Percentiles rank a stretch among this genome's conserved stretches.
phyloP scores from a whole-genome alignment of 2,329 filamentous ascomycete species.

The Pseudofabraea citricarpa region DNA sequence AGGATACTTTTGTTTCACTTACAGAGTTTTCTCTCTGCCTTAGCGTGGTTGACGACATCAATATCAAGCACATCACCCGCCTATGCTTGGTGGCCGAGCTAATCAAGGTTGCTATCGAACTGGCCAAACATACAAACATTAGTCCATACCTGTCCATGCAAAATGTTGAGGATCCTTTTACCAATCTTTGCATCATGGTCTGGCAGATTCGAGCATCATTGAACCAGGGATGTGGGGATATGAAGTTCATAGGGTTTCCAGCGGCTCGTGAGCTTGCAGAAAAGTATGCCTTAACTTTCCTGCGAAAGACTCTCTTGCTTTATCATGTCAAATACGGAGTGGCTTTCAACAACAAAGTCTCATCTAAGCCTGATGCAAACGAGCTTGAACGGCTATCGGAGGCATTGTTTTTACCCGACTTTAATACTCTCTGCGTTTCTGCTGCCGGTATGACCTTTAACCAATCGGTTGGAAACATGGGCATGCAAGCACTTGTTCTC shows the following conservation, averaged over 20 bases:
- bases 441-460: too few species aligned
- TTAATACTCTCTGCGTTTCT: constrained; percentile 70
- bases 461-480: constrained; percentile 1
- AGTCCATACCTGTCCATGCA: not conserved
- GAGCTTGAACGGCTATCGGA: constrained; percentile 81
- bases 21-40: constrained; percentile 72
- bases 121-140: constrained; percentile 42
- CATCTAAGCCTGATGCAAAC: constrained; percentile 58
- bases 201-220: not conserved
- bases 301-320: constrained; percentile 79
- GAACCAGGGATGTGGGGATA: not conserved
- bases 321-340: constrained; percentile 86
- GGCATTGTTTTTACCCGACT: constrained; percentile 67
- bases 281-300: constrained; percentile 83
- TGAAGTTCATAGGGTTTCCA: constrained; percentile 42
- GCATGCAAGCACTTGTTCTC: constrained; percentile 40
- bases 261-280: constrained; percentile 58
- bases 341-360: constrained; percentile 71
- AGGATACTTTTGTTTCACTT: constrained; percentile 76
- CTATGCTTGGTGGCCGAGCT: constrained; percentile 90
- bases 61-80: constrained; percentile 74
- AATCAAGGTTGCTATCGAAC: constrained; percentile 68
- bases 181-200: not conserved
- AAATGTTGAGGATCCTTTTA: not conserved
- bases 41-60: constrained; percentile 60